Evolutionary conservation across 257 asterid species (phyloP).

Genomic region (Schizonepeta tenuifolia): DNA sequence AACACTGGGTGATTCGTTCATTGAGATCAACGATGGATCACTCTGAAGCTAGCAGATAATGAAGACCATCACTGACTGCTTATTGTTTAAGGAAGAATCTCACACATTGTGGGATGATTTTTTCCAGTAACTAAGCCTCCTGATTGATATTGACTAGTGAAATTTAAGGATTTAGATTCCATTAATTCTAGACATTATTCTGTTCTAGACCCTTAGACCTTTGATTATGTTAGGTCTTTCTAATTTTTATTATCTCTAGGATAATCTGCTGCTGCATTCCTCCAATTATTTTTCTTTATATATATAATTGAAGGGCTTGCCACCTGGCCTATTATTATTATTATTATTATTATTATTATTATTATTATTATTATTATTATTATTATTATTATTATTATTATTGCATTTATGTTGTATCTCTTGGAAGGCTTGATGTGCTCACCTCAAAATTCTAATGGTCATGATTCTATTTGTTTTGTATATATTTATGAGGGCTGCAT

Average conservation of each 20-base stretch:
- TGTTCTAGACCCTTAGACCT: slow-evolving; percentile 19
- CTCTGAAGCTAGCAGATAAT: slow-evolving; percentile 31
- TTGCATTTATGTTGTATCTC: background rate
- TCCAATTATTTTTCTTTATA: slow-evolving; percentile 5
- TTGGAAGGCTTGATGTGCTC: no score
- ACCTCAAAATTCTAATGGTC: no score
- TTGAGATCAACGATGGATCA: slow-evolving; percentile 19
- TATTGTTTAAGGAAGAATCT: slow-evolving; percentile 35
- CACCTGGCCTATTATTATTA: background rate
- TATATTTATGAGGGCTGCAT: no score
- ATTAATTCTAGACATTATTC: slow-evolving; percentile 22
- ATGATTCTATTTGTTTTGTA: no score
- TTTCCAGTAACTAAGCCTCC: slow-evolving; percentile 34
- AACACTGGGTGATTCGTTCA: background rate
- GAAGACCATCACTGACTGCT: slow-evolving; percentile 39
- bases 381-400: no score
- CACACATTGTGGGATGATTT: slow-evolving; percentile 46
- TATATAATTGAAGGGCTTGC: slow-evolving; percentile 18
- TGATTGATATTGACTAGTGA: slow-evolving; percentile 27
- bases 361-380: no score
- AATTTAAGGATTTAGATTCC: slow-evolving; percentile 25
- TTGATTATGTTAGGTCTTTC: background rate
- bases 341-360: no score
- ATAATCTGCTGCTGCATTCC: slow-evolving; percentile 14
- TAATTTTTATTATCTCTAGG: background rate